phyloP scores from a whole-genome alignment of 805 yeast genomes.

The Candida yuanshanica region DNA sequence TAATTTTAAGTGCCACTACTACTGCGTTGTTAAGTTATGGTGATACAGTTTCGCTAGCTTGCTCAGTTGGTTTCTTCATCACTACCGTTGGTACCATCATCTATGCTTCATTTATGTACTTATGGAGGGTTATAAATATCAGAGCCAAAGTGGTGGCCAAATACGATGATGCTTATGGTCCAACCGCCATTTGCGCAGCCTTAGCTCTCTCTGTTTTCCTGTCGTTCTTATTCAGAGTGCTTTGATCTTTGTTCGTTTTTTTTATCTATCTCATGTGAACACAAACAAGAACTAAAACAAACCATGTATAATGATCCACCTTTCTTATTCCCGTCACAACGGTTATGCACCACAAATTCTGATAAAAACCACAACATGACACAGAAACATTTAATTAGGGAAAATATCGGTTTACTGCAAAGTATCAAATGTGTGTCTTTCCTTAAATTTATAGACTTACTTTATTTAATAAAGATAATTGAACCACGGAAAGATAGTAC shows the following conservation, averaged over 20 bases:
- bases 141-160: constrained; percentile 77
- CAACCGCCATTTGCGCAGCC: constrained; percentile 72
- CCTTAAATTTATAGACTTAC: no score
- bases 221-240: constrained; percentile 42
- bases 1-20: constrained; percentile 85
- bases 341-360: no score
- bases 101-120: constrained; percentile 69
- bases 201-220: constrained; percentile 64
- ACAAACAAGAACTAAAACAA: neutral
- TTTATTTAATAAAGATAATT: no score
- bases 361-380: neutral
- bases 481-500: no score
- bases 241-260: no score
- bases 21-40: constrained; percentile 85
- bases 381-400: neutral
- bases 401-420: no score
- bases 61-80: constrained; percentile 80
- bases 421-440: no score
- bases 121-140: constrained; percentile 78
- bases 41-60: constrained; percentile 63
- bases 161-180: constrained; percentile 86
- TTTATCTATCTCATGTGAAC: no score
- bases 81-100: constrained; percentile 69
- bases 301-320: no score
- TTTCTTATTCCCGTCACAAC: no score